A percentile compares a stretch with the other conserved stretches of the same genome.
phyloP scores from a whole-genome alignment of 345 rosid genomes.

The Populus pruinosa region DNA sequence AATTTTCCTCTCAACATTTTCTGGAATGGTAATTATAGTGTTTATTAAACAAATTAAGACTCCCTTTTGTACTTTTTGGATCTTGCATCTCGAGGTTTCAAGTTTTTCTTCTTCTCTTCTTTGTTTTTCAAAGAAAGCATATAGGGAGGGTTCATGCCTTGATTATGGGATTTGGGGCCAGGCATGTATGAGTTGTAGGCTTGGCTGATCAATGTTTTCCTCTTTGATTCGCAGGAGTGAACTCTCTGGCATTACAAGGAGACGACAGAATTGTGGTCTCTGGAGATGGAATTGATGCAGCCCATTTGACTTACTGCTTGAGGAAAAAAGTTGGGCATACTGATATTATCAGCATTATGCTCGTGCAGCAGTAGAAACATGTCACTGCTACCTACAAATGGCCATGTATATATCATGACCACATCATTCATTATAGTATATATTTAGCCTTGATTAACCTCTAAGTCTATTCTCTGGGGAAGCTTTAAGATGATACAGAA shows the following conservation, averaged over 20 bases:
- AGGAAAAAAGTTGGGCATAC: not conserved
- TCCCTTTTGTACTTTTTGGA: too few species aligned
- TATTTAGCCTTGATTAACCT: not conserved
- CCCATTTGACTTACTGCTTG: not conserved
- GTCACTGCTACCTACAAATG: not conserved
- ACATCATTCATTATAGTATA: too few species aligned
- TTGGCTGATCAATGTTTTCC: too few species aligned
- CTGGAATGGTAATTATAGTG: too few species aligned
- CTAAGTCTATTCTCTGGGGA: not conserved
- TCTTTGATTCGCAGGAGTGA: not conserved
- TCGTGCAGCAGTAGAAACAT: not conserved
- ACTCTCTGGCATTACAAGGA: not conserved
- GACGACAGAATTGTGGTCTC: not conserved
- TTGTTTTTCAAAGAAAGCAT: too few species aligned
- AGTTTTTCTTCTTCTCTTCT: too few species aligned
- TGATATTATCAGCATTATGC: not conserved
- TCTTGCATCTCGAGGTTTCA: too few species aligned
- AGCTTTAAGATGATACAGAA: not conserved
- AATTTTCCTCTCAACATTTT: too few species aligned
- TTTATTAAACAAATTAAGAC: too few species aligned
- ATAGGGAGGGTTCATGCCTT: too few species aligned
- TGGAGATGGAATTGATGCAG: not conserved
- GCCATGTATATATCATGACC: not conserved
- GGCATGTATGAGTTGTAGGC: too few species aligned
- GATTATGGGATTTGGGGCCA: too few species aligned